Evolutionary conservation across 352 stramenopile genomes (phyloP), one percentile per base, ranked within the genome.

Genomic region (Phytophthora uliginosa): DNA sequence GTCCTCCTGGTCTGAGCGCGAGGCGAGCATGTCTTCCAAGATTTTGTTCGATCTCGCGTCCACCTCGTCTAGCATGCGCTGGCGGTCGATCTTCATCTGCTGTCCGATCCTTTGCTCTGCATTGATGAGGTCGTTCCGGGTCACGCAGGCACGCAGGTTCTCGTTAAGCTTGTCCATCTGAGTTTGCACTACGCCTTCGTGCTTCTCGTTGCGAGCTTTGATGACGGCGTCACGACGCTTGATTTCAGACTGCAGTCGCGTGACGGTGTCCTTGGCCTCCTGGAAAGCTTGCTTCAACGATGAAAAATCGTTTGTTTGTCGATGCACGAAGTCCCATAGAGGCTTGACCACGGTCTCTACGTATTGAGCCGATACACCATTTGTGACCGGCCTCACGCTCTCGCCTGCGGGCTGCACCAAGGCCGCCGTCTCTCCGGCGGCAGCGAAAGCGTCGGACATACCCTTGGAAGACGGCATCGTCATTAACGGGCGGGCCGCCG

Each of bases 151-250:
- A 3, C 86, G 86, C 42, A 96, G 71, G 20, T 70, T 84, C 28
- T 96, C 88, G 59, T 93, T 95, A 26, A 96, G 78, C 59, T 92
- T 95, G 36, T 95, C 87, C 59, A 96, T 76, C 62, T 95, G 84
- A 6, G 77, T 71, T 62, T 96, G 89, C 54, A 96, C 78, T 3
- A 88, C 72, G 6, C 59, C 60, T 63, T 95, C 89, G 71, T 95
- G 86, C 40, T 96, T 95, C 52, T 80, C 83, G 59, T 95, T 96
- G 7, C 89, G 75, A 1, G 87, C 89, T 63, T 95, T 88, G 15
- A 93, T 77, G 26, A 96, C 79, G 0, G 89, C 87, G 54, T 96
- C 89, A 12, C 89, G 86, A 8, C 89, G 86, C 45, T 95, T 94
- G 69, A 96, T 93, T 74, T 96, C 89, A 0, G 87, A 85, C 54